These are phyloP conservation scores for Epichloe uncinata DNA, from an alignment of 2,329 filamentous ascomycete species.

Conservation along the genomic window DNA sequence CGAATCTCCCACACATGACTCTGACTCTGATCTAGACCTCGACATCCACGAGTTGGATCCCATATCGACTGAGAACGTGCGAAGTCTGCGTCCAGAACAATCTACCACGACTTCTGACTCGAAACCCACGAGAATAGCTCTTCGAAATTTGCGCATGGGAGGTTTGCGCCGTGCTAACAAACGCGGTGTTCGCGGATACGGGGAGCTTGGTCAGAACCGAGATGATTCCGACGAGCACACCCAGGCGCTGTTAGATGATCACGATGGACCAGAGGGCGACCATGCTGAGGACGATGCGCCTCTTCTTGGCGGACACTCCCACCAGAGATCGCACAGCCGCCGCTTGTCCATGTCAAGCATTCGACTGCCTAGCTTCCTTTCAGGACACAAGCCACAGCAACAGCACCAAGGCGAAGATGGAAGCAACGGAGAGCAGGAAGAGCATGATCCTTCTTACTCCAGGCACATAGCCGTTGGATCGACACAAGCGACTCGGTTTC, in stretches of 20 bases:
- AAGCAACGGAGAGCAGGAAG: conserved; percentile 35
- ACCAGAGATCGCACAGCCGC: conserved; percentile 14
- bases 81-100: conserved; percentile 17
- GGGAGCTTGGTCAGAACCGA: conserved; percentile 43
- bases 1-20: conserved; percentile 53
- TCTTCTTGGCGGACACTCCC: conserved; percentile 40
- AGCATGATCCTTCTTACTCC: conserved; percentile 55
- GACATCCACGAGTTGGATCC: conserved; percentile 74
- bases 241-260: conserved; percentile 51
- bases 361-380: conserved; percentile 56
- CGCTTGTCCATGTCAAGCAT: conserved; percentile 34
- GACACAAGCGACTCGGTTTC: conserved; percentile 60
- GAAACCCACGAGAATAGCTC: conserved; percentile 49
- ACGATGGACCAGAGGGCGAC: conserved; percentile 42
- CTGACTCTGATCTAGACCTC: conserved; percentile 59
- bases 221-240: conserved; percentile 52
- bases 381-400: conserved; percentile 12
- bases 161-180: conserved; percentile 44
- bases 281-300: conserved; percentile 58
- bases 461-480: conserved; percentile 66
- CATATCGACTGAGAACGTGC: conserved; percentile 24
- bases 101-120: conserved; percentile 28
- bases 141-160: conserved; percentile 57
- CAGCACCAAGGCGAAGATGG: conserved; percentile 20
- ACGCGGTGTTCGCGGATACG: conserved; percentile 40